Evolutionary conservation across 179 eudicot species (phyloP).

Genomic region (Sideroxylon spinosum): DNA sequence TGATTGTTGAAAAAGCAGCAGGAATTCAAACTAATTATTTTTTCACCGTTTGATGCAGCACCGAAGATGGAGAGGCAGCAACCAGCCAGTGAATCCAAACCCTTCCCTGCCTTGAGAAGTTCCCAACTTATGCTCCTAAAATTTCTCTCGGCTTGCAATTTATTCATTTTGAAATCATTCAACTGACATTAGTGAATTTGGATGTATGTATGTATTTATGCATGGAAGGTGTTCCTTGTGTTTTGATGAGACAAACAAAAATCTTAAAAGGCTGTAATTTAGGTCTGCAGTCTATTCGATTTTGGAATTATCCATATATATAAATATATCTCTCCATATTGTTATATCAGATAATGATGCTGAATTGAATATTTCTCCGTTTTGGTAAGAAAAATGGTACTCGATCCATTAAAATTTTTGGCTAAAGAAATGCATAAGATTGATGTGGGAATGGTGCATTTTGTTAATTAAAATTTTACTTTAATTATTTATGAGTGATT

Average conservation of each 20-base stretch:
- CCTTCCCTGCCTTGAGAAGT: not conserved
- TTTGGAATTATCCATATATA: not conserved
- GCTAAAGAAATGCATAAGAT: no score
- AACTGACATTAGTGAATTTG: not conserved
- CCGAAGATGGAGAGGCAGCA: constrained; percentile 4
- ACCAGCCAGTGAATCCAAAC: not conserved
- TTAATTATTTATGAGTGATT: no score
- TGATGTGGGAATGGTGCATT: no score
- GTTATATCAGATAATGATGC: not conserved
- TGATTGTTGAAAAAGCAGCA: not conserved
- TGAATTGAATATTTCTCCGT: not conserved
- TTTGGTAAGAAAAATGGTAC: not conserved
- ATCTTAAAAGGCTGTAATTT: not conserved
- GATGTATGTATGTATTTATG: not conserved
- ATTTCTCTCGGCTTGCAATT: not conserved
- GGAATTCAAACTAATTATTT: not conserved
- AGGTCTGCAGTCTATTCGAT: not conserved
- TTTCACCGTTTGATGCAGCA: not conserved
- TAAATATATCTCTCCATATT: not conserved
- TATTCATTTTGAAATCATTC: not conserved
- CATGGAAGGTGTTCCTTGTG: not conserved
- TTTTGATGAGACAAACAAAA: not conserved
- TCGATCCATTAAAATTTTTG: no score
- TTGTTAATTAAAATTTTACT: no score
- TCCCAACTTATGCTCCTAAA: not conserved